Conservation (phyloP, 2,329 filamentous ascomycete species). For the Pseudogymnoascus pannorum region DNA sequence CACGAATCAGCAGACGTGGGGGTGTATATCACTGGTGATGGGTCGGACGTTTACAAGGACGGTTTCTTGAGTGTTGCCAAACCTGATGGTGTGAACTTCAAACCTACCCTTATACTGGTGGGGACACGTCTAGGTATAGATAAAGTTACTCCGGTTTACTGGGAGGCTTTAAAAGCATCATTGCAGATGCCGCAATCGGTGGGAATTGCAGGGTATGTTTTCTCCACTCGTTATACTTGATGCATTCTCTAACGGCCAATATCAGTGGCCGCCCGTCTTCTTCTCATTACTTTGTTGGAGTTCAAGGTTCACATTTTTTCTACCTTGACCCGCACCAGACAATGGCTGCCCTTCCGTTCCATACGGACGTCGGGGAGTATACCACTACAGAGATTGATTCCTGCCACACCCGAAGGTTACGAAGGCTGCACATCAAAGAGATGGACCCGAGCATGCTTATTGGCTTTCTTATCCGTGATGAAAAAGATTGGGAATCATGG, state of each 20-base stretch:
- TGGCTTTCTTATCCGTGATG: slow-evolving; percentile 76
- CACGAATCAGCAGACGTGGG: slow-evolving; percentile 56
- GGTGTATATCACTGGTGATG: slow-evolving; percentile 85
- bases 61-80: slow-evolving; percentile 73
- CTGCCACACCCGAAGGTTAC: slow-evolving; percentile 80
- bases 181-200: slow-evolving; percentile 88
- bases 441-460: slow-evolving; percentile 99
- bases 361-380: slow-evolving; percentile 49
- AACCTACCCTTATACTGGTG: slow-evolving; percentile 81
- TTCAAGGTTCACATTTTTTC: slow-evolving; percentile 73
- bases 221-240: slow-evolving; percentile 2
- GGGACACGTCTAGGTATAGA: slow-evolving; percentile 88
- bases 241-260: slow-evolving; percentile 12
- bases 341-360: slow-evolving; percentile 63
- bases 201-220: slow-evolving; percentile 79
- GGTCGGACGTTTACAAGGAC: slow-evolving; percentile 89
- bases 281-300: slow-evolving; percentile 63
- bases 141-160: slow-evolving; percentile 88
- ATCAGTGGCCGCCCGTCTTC: slow-evolving; percentile 81
- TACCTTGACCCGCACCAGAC: slow-evolving; percentile 94
- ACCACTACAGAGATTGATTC: slow-evolving; percentile 67
- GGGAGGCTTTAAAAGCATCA: slow-evolving; percentile 80
- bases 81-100: slow-evolving; percentile 57
- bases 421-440: slow-evolving; percentile 75
- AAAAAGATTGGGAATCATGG: slow-evolving; percentile 81